Base-by-base conservation (phyloP, 2,329 filamentous ascomycete species). In the Trichophyton schoenleinii region DNA sequence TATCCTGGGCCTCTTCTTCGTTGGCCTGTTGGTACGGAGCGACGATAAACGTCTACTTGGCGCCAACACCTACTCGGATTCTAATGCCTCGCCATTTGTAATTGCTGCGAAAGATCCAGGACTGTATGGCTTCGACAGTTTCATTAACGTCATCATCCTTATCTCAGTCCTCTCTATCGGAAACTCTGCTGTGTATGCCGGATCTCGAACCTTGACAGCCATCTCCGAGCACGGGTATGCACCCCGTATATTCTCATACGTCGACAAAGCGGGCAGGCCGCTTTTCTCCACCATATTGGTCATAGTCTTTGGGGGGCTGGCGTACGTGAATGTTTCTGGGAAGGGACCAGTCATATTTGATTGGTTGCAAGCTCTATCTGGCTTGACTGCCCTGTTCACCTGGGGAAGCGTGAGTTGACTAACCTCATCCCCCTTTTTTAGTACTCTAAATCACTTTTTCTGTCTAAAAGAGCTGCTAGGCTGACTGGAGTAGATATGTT, bases 81-180 rank as follows among this genome's bases (percentile, higher is more conserved):
- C 69, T 22, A 63, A 63, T 15, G 78, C 80, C 8, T 75, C 72
- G 52, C 86, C 85, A 7, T 88, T 86, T 66, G 87, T 91, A 62
- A 88, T 90, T 64, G 87, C 87, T 18, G 85, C 86, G 41, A 79
- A 81, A 15, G 80, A 83, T 36, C 87, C 87, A 2, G 84, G 86
- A 0, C 84, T 91, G 61, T 78, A 77, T 3, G 85, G 80, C 4
- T 80, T 91, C 3, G 85, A 87, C 0, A 84, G 83, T 5, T 81
- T 91, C 60, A 84, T 91, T 72, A 91, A 91, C 70, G 87, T 87
- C 42, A 78, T 90, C 28, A 85, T 91, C 66, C 79, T 91, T 65
- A 87, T 85, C 0, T 87, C 85, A 0, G 86, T 85, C 0, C 85
- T 83, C 74, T 89, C 86, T 0, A 80, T 86, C 0, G 84, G 82